Conservation (phyloP, 306 rosid species). For the Corylus americana region DNA sequence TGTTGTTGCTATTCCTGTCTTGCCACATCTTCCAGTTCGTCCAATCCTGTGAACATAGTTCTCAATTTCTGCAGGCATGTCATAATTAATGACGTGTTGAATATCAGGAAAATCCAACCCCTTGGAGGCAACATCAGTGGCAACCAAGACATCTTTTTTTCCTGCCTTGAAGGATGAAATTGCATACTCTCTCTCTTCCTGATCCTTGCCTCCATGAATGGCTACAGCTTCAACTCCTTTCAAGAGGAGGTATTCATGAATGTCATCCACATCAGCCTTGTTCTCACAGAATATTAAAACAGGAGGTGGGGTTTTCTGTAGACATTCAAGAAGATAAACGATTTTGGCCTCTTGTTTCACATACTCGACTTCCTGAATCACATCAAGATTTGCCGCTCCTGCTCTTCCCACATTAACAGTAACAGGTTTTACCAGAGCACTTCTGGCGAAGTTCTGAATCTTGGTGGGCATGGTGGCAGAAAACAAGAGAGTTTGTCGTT, state of each 20-base stretch:
- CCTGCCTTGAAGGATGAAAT: slow-evolving; percentile 78
- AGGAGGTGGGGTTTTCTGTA: slow-evolving; percentile 90
- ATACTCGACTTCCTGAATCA: slow-evolving; percentile 91
- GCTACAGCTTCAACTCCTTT: slow-evolving; percentile 98
- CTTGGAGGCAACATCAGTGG: slow-evolving; percentile 94
- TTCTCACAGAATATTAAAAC: slow-evolving; percentile 87
- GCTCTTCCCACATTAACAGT: slow-evolving; percentile 91
- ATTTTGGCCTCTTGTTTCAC: slow-evolving; percentile 93
- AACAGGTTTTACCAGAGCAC: slow-evolving; percentile 79
- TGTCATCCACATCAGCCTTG: slow-evolving; percentile 92
- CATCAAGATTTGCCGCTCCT: slow-evolving; percentile 92
- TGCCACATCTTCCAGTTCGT: slow-evolving; percentile 91
- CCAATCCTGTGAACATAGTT: slow-evolving; percentile 98
- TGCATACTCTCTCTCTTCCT: slow-evolving; percentile 90
- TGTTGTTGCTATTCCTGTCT: slow-evolving; percentile 91
- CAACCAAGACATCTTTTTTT: slow-evolving; percentile 91
- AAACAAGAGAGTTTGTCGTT: slow-evolving; percentile 84
- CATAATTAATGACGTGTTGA: slow-evolving; percentile 90
- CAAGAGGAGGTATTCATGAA: slow-evolving; percentile 88
- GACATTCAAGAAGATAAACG: slow-evolving; percentile 86
- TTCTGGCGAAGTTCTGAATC: slow-evolving; percentile 86
- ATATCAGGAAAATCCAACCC: slow-evolving; percentile 97
- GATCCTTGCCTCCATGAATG: slow-evolving; percentile 95
- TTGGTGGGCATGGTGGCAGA: slow-evolving; percentile 96
- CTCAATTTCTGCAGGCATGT: slow-evolving; percentile 96